Conservation (phyloP, 768 basidiomycete species). For the Hemileccinum rubropunctum region DNA sequence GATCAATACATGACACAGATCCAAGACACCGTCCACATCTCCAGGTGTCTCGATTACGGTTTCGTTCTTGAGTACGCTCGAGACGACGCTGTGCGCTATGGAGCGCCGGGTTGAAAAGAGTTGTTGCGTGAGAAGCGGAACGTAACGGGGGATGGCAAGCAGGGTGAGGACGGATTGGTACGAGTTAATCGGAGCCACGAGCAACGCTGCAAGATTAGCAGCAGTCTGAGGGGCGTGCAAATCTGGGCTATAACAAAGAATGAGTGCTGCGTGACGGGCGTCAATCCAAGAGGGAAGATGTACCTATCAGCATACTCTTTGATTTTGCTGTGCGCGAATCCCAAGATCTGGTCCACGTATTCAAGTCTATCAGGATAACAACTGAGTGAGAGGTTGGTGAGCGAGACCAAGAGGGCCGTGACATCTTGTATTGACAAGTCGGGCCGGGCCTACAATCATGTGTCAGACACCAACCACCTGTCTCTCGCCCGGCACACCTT, state of each 20-base stretch:
- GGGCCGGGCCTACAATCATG: slow-evolving; percentile 73
- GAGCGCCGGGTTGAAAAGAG: slow-evolving; percentile 88
- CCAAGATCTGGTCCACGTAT: slow-evolving; percentile 94
- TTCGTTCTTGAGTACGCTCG: slow-evolving; percentile 94
- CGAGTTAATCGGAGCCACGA: slow-evolving; percentile 92
- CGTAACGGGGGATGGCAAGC: slow-evolving; percentile 92
- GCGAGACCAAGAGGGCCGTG: slow-evolving; percentile 91
- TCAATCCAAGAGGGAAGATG: slow-evolving; percentile 5
- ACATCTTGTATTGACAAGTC: slow-evolving; percentile 97
- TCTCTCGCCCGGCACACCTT: slow-evolving; percentile 54
- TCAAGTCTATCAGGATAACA: slow-evolving; percentile 97
- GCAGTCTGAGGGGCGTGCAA: slow-evolving; percentile 86
- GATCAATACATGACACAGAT: slow-evolving; percentile 89
- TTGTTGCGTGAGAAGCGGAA: slow-evolving; percentile 78
- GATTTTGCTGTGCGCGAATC: slow-evolving; percentile 84
- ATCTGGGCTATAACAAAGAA: slow-evolving; percentile 59
- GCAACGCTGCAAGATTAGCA: slow-evolving; percentile 84
- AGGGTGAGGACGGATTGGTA: slow-evolving; percentile 96
- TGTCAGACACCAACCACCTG: slow-evolving; percentile 1
- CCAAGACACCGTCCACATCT: slow-evolving; percentile 91
- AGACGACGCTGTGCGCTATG: slow-evolving; percentile 92
- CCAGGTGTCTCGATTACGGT: slow-evolving; percentile 92
- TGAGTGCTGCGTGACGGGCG: slow-evolving; percentile 5
- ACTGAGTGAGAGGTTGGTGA: slow-evolving; percentile 92
- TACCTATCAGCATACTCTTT: slow-evolving; percentile 82